Percentiles rank a stretch among this genome's conserved stretches.
phyloP scores from a whole-genome alignment of 2,329 filamentous ascomycete genomes.

The Rhinocladiella mackenziei region DNA sequence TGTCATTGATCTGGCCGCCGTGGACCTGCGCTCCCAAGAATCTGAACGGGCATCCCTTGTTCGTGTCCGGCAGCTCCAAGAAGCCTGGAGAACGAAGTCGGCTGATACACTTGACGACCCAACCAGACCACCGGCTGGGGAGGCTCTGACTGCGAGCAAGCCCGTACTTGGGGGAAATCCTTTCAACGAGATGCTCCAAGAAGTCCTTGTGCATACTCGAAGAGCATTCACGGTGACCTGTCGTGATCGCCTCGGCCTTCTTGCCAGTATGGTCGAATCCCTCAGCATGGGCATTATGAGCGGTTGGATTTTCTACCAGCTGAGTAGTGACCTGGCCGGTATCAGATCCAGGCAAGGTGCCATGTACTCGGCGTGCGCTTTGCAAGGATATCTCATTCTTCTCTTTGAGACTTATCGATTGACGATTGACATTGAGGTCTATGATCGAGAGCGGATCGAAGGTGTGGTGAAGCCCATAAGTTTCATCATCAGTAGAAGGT shows the following conservation, averaged over 20 bases:
- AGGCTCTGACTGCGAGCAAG: constrained; percentile 4
- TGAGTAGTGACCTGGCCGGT: constrained; percentile 63
- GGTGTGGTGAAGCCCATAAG: constrained; percentile 66
- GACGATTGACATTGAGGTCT: constrained; percentile 69
- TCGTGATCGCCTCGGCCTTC: constrained; percentile 72
- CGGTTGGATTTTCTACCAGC: constrained; percentile 67
- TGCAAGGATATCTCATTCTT: constrained; percentile 73
- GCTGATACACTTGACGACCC: not conserved
- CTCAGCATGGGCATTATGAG: constrained; percentile 66
- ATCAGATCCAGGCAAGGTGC: constrained; percentile 71
- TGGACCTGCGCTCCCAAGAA: constrained; percentile 67
- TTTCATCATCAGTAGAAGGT: constrained; percentile 65
- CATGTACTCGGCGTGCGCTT: constrained; percentile 65
- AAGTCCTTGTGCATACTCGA: constrained; percentile 55
- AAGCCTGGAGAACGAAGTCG: constrained; percentile 50
- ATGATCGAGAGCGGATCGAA: constrained; percentile 71
- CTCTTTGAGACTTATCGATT: constrained; percentile 73
- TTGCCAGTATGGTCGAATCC: constrained; percentile 65
- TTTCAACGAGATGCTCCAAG: constrained; percentile 3
- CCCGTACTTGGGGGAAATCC: not conserved
- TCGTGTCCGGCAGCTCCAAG: constrained; percentile 59
- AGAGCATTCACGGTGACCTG: constrained; percentile 68
- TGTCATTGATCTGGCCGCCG: constrained; percentile 68
- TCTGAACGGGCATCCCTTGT: constrained; percentile 57
- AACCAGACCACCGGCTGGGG: not conserved